Evolutionary conservation across 75 land plant genomes (phyloP).

Genomic region (Sequoiadendron giganteum): DNA sequence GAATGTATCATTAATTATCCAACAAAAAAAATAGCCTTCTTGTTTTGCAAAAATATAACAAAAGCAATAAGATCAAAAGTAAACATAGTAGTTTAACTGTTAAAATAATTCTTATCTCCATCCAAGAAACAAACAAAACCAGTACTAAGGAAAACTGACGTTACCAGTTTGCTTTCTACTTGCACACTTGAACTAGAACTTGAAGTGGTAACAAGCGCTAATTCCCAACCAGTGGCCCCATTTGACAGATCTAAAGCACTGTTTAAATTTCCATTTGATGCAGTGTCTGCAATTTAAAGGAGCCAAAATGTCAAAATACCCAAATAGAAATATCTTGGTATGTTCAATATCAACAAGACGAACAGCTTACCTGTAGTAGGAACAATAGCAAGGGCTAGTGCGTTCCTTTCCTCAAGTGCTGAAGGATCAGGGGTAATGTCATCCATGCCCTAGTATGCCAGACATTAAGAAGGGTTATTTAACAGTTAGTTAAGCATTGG

Average conservation of each 20-base stretch:
- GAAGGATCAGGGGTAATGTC: constrained; percentile 60
- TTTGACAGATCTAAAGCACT: constrained; percentile 23
- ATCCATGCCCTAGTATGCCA: constrained; percentile 58
- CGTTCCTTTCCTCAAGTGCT: constrained; percentile 83
- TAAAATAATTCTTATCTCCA: too few relatives aligned
- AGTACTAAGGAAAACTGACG: constrained; percentile 1
- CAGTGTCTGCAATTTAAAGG: constrained; percentile 12
- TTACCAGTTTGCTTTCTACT: constrained; percentile 79
- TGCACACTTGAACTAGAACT: constrained; percentile 63
- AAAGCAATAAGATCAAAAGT: background rate
- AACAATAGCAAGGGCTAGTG: constrained; percentile 93
- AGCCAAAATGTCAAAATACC: background rate
- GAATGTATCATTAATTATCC: too few relatives aligned
- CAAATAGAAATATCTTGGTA: background rate
- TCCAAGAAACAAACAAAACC: too few relatives aligned
- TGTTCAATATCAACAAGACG: background rate
- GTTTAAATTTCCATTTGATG: constrained; percentile 14
- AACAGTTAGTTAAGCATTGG: background rate
- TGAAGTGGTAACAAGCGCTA: constrained; percentile 95
- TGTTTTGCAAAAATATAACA: background rate
- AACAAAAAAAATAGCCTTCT: too few relatives aligned
- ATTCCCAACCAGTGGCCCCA: constrained; percentile 94
- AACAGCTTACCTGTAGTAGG: constrained; percentile 38
- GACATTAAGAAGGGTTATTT: background rate
- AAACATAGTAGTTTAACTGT: too few relatives aligned